Base-by-base conservation (phyloP, 1,284 basidiomycete genomes). In the Ustilago curta region DNA sequence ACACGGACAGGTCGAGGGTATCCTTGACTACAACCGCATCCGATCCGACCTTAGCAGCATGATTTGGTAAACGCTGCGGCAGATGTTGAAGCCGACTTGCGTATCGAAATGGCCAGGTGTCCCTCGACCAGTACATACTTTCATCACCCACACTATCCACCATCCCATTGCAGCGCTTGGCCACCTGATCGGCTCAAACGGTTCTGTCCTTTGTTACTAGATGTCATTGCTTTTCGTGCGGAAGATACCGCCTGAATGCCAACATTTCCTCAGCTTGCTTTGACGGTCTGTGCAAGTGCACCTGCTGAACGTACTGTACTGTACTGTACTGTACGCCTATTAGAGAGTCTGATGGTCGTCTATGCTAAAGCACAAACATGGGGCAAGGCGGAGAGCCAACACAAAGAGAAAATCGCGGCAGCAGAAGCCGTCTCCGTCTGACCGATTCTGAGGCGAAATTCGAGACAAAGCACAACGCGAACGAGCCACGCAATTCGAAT, bases 1-100 rank as follows among this genome's bases (percentile, higher is more conserved):
- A 44, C 55, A 73, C 39, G 70, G 71, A 51, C 51, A 67, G 21
- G 70, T 57, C 25, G 96, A 98, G 83, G 95, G 95, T 85, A 88
- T 98, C 50, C 83, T 88, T 52, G 86, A 87, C 80, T 88, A 88
- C 81, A 76, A 79, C 78, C 81, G 83, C 43, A 86, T 85, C 76
- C 81, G 85, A 47, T 79, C 83, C 50, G 84, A 81, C 68, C 85
- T 85, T 73, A 75, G 80, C 43, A 82, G 80, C 52, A 80, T 85
- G 54, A 61, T 84, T 57, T 85, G 82, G 80, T 86, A 83, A 80
- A 49, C 35, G 21, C 12, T 12, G 31, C 12, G 43, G 9, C 14
- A 19, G 11, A 27, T 6, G 21, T 27, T 40, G 25, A 55, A 52
- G 27, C 48, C 21, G 53, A 12, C 3, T 37, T 16, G 35, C n/a